These are phyloP conservation scores for Madurella mycetomatis DNA, from an alignment of 2,329 filamentous ascomycete species.

Conservation along the genomic window DNA sequence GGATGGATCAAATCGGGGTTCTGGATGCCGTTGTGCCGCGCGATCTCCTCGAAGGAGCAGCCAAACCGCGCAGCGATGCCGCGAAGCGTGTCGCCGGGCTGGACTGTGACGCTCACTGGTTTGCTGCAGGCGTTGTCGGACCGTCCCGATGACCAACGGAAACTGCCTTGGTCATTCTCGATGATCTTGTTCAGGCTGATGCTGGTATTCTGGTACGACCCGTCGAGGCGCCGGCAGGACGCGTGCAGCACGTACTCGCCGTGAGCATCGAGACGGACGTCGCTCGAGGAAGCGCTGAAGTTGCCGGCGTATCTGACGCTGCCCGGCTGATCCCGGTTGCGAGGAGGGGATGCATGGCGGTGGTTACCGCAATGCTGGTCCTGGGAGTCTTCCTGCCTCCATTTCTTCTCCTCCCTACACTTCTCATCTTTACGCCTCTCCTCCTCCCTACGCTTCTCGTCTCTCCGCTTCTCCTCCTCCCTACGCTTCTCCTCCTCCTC, in stretches of 20 bases:
- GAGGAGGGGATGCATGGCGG: constrained; percentile 8
- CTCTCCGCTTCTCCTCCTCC: constrained; percentile 27
- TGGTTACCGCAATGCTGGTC: constrained; percentile 16
- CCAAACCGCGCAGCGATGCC: constrained; percentile 33
- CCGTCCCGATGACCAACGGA: constrained; percentile 33
- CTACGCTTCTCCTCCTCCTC: constrained; percentile 27
- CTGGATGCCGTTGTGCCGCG: constrained; percentile 35
- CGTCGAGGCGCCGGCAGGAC: constrained; percentile 32
- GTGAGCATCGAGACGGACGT: constrained; percentile 32
- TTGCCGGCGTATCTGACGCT: constrained; percentile 29
- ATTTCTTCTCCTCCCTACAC: constrained; percentile 26
- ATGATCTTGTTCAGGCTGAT: constrained; percentile 35
- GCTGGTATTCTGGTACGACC: constrained; percentile 32
- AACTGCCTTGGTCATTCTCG: constrained; percentile 35
- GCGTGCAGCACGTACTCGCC: constrained; percentile 34
- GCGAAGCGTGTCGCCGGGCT: constrained; percentile 40
- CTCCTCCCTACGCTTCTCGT: constrained; percentile 26
- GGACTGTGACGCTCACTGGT: constrained; percentile 32
- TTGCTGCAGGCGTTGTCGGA: constrained; percentile 18
- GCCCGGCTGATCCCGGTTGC: constrained; percentile 1
- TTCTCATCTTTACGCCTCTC: no score
- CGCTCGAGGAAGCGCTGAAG: constrained; percentile 34
- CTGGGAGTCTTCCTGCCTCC: no score
- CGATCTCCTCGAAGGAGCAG: constrained; percentile 37
- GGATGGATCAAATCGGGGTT: constrained; percentile 42